Conservation (phyloP, 805 yeast species). For the Lachancea lanzarotensis region DNA sequence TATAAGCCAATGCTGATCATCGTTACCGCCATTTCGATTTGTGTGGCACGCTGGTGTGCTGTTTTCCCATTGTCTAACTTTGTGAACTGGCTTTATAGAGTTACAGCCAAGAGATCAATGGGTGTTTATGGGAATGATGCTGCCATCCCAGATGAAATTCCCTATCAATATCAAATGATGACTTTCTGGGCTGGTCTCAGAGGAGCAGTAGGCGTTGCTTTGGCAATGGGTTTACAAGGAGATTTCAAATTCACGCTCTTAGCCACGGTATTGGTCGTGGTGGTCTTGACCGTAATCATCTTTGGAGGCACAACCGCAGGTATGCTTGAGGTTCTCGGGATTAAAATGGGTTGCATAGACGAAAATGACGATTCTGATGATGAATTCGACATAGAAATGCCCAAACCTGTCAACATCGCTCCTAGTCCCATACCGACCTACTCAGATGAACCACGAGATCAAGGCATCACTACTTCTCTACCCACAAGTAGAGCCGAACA, state of each 20-base stretch:
- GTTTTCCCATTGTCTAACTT: conserved; percentile 88
- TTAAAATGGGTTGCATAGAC: conserved; percentile 83
- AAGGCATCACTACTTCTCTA: conserved; percentile 10
- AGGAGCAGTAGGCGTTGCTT: conserved; percentile 99
- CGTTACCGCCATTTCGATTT: conserved; percentile 81
- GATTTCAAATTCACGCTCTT: conserved; percentile 80
- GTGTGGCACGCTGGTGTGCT: conserved; percentile 94
- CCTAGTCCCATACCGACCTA: conserved; percentile 17
- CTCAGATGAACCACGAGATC: conserved; percentile 24
- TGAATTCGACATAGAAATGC: conserved; percentile 83
- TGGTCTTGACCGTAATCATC: conserved; percentile 88
- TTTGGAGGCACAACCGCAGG: conserved; percentile 99
- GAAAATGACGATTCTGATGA: conserved; percentile 78
- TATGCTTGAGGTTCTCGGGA: conserved; percentile 91
- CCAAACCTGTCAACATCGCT: conserved; percentile 10
- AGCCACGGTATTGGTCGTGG: conserved; percentile 95
- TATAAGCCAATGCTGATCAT: conserved; percentile 91
- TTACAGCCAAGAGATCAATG: conserved; percentile 44
- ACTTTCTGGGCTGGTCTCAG: conserved; percentile 98
- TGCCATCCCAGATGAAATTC: conserved; percentile 74
- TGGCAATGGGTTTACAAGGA: conserved; percentile 96
- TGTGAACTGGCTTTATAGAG: conserved; percentile 69
- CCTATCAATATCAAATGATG: conserved; percentile 96
- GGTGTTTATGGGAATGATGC: conserved; percentile 32
- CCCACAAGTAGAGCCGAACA: conserved; percentile 6